Evolutionary conservation across 2,329 filamentous ascomycete species (phyloP).

Genomic region (Macrophomina phaseolina): DNA sequence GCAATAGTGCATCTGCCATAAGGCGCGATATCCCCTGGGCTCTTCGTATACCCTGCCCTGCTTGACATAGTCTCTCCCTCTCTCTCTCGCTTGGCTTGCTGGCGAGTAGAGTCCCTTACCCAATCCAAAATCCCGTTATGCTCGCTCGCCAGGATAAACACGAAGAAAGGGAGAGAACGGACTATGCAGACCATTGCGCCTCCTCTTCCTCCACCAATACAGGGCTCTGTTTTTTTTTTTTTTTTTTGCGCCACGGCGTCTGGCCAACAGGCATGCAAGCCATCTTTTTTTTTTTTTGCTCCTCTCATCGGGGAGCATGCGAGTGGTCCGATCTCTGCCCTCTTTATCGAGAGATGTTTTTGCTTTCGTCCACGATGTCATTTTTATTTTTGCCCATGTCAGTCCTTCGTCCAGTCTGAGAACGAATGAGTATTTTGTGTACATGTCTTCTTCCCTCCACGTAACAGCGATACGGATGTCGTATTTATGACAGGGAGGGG

Average conservation of each 20-base stretch:
- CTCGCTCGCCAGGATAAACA: background rate
- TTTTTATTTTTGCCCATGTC: background rate
- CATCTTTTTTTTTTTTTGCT: background rate
- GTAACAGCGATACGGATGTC: background rate
- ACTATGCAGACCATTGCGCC: too few relatives aligned
- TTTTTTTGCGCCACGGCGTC: conserved; percentile 9
- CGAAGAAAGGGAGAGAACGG: background rate
- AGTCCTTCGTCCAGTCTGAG: background rate
- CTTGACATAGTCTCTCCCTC: background rate
- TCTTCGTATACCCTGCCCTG: background rate
- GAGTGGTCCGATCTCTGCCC: background rate
- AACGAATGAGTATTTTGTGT: background rate
- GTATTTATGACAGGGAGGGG: background rate
- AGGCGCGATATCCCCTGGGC: too few relatives aligned
- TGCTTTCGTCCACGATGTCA: background rate
- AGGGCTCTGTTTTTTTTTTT: background rate
- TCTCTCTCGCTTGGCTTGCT: background rate
- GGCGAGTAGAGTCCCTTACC: background rate
- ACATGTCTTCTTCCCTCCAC: background rate
- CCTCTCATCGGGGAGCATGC: background rate
- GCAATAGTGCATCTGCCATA: too few relatives aligned
- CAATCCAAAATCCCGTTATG: background rate
- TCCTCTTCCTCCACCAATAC: background rate
- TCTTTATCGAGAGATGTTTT: background rate
- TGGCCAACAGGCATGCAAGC: background rate